phyloP scores from a whole-genome alignment of 176 grass and related monocot species.

The Aegilops umbellulata region DNA sequence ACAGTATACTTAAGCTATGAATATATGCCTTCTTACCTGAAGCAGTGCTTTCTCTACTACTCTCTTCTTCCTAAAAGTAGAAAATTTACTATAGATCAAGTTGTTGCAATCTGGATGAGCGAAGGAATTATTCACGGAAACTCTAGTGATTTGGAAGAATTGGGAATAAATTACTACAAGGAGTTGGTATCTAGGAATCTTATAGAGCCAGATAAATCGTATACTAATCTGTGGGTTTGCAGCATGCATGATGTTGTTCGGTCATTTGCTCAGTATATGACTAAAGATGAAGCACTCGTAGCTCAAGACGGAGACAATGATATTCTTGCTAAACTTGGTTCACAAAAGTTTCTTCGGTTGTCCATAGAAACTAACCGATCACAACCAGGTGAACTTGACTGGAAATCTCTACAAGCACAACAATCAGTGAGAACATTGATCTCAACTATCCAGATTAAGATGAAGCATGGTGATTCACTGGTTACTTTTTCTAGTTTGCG shows the following conservation, averaged over 20 bases:
- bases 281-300: constrained; percentile 1
- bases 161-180: neutral
- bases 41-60: neutral
- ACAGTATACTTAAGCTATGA: neutral
- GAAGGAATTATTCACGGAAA: neutral
- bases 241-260: constrained; percentile 39
- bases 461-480: neutral
- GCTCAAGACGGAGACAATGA: too few species aligned
- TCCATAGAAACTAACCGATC: neutral
- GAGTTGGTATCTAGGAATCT: constrained; percentile 41
- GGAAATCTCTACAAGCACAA: neutral
- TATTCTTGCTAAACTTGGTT: neutral
- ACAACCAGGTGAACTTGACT: neutral
- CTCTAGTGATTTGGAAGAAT: neutral
- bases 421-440: neutral
- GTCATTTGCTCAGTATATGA: constrained; percentile 17
- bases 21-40: neutral
- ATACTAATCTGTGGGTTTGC: rapidly evolving
- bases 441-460: neutral
- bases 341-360: neutral
- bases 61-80: neutral
- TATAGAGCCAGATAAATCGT: neutral
- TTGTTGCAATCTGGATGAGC: neutral
- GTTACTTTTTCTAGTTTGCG: neutral
- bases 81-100: rapidly evolving